phyloP scores from a whole-genome alignment of 2,329 filamentous ascomycete genomes.

The Fusarium foetens region DNA sequence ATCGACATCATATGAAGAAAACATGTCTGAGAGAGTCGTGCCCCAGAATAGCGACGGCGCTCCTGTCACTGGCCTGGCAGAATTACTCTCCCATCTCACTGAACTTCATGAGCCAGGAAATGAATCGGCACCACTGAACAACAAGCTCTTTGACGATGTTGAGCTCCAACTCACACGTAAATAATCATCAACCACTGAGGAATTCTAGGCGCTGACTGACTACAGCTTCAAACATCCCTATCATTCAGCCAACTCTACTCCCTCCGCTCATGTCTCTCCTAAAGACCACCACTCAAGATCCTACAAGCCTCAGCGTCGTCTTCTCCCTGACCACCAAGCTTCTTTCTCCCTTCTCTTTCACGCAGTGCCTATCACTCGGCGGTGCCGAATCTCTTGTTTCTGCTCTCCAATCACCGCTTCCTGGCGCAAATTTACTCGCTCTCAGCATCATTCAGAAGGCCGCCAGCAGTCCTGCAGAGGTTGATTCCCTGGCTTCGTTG shows the following conservation, averaged over 20 bases:
- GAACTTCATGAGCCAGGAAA: slow-evolving; percentile 55
- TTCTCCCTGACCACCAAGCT: slow-evolving; percentile 66
- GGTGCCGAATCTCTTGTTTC: slow-evolving; percentile 61
- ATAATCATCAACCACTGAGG: neutral
- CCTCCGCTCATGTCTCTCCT: slow-evolving; percentile 65
- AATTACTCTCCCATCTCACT: slow-evolving; percentile 65
- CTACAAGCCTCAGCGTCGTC: slow-evolving; percentile 52
- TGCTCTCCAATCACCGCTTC: slow-evolving; percentile 63
- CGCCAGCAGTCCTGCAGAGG: slow-evolving; percentile 57
- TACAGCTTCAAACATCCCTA: slow-evolving; percentile 62
- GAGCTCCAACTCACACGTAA: slow-evolving; percentile 67
- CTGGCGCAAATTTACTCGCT: slow-evolving; percentile 67
- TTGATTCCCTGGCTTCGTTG: slow-evolving; percentile 61
- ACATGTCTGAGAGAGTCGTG: slow-evolving; percentile 48
- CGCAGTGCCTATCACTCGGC: slow-evolving; percentile 61
- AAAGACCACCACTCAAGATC: slow-evolving; percentile 61
- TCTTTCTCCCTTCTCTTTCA: slow-evolving; percentile 63
- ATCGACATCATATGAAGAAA: neutral
- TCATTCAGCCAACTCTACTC: slow-evolving; percentile 63
- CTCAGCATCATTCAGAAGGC: slow-evolving; percentile 68
- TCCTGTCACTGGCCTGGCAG: slow-evolving; percentile 62
- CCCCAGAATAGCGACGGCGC: slow-evolving; percentile 46
- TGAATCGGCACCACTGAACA: slow-evolving; percentile 55
- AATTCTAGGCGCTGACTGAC: neutral
- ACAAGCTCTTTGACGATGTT: slow-evolving; percentile 67